phyloP scores from a whole-genome alignment of 2,329 filamentous ascomycete species.

The Xylaria sp. region DNA sequence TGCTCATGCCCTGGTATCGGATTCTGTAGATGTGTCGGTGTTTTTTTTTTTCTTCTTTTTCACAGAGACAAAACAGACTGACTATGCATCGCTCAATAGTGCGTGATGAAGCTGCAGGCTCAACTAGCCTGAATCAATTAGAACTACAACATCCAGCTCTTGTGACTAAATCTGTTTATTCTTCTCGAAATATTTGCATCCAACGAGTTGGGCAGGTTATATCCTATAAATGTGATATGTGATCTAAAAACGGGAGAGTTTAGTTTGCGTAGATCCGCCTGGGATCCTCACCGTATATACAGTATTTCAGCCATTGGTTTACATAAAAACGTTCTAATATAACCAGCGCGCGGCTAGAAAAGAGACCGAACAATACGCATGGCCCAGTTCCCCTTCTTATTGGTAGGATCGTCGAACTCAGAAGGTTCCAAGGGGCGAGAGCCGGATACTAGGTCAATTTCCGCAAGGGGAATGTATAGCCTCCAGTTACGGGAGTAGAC shows the following conservation, averaged over 20 bases:
- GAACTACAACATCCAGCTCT: not conserved
- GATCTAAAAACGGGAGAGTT: slow-evolving; percentile 7
- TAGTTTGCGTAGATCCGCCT: slow-evolving; percentile 5
- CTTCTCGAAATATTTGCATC: slow-evolving; percentile 29
- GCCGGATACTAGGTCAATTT: slow-evolving; percentile 72
- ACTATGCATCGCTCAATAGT: not conserved
- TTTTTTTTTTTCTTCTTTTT: not conserved
- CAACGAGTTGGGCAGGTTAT: not conserved
- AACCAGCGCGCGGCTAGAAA: slow-evolving; percentile 24
- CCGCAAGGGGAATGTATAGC: slow-evolving; percentile 63
- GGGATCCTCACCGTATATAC: slow-evolving; percentile 18
- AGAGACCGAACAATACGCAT: slow-evolving; percentile 33
- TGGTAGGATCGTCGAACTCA: slow-evolving; percentile 47
- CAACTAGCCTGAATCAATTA: not conserved
- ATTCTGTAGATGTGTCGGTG: not conserved
- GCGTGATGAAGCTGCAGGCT: not conserved
- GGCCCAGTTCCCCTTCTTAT: slow-evolving; percentile 33
- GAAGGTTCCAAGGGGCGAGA: slow-evolving; percentile 65
- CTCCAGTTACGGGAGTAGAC: slow-evolving; percentile 63
- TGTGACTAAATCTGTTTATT: not conserved
- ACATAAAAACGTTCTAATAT: slow-evolving; percentile 10
- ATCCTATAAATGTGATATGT: slow-evolving; percentile 9
- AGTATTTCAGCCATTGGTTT: slow-evolving; percentile 9
- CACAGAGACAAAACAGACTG: not conserved
- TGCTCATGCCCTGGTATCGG: too few relatives aligned